A percentile compares a stretch with the other conserved stretches of the same genome.
phyloP scores from a whole-genome alignment of 768 basidiomycete genomes.

The Gymnopilus dilepis region DNA sequence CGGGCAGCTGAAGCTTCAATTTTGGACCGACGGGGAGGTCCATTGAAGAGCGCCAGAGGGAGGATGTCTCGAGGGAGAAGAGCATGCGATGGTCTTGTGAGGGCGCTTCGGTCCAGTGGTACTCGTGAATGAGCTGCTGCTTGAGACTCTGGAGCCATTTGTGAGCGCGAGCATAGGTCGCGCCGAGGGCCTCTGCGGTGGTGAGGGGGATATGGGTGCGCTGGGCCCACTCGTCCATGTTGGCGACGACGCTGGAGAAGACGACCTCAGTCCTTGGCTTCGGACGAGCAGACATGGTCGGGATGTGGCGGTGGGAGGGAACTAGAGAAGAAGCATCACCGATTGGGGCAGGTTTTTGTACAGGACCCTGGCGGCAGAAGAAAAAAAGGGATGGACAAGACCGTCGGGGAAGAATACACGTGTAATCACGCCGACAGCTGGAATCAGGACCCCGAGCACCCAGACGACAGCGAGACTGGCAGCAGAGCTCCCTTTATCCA shows the following conservation, averaged over 20 bases:
- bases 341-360: conserved; percentile 47
- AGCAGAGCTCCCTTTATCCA: conserved; percentile 13
- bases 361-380: conserved; percentile 58
- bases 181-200: conserved; percentile 81
- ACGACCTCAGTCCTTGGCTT: conserved; percentile 59
- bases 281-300: conserved; percentile 24
- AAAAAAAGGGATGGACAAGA: conserved; percentile 46
- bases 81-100: conserved; percentile 73
- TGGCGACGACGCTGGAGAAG: conserved; percentile 79
- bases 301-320: conserved; percentile 21
- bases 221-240: conserved; percentile 84
- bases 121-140: conserved; percentile 63
- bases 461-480: conserved; percentile 5
- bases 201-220: conserved; percentile 83
- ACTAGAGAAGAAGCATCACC: conserved; percentile 33
- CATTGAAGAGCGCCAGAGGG: conserved; percentile 77
- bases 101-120: conserved; percentile 71
- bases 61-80: conserved; percentile 78
- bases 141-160: conserved; percentile 74
- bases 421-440: conserved; percentile 64
- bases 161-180: conserved; percentile 81
- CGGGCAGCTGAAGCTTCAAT: conserved; percentile 73
- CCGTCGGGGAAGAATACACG: conserved; percentile 77
- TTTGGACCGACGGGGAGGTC: conserved; percentile 80
- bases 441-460: conserved; percentile 23